Evolutionary conservation across 2,329 filamentous ascomycete genomes (phyloP), one percentile per base, ranked within the genome.

Genomic region (Grosmannia huntii): DNA sequence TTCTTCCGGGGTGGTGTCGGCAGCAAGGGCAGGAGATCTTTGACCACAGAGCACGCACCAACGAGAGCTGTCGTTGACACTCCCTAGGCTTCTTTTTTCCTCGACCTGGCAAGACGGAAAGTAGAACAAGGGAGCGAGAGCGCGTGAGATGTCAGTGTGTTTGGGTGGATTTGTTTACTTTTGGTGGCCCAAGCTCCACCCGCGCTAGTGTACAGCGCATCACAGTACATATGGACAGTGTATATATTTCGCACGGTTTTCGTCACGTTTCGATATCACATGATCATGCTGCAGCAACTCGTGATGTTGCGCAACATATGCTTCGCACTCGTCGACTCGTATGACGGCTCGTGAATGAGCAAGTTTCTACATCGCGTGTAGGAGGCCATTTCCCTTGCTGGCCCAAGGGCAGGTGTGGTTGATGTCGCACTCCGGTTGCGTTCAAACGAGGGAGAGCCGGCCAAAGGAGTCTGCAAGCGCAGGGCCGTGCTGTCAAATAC

Each of bases 161-260:
- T 38, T 53, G 3, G n/a, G 54, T 49, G 54, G 54, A 4, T 56
- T 56, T 56, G 54, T 56, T 56, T 56, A 56, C 54, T 49, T 56
- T 38, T 11, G 12, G 41, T 56, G 54, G 54, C 28, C 54, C 41
- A 31, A 56, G 54, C 54, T 50, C 48, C 16, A 36, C 16, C 27
- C 19, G 12, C 23, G 14, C 54, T 36, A 49, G 53, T 5, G 12
- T 19, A 10, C 25, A 23, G 19, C 50, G 28, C 19, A 14, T 12
- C 28, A 44, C 38, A 4, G 38, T 55, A 25, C 7, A 5, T 10
- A 41, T 1, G n/a, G 6, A 50, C 7, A 10, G 23, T 19, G 23
- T 9, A 2, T n/a, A 6, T 6, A 0, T 27, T 31, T 28, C 14
- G 25, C 48, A 50, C 48, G 12, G 48, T 19, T 28, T 4, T 7